Evolutionary conservation across 768 basidiomycete genomes (phyloP), one percentile per base, ranked within the genome.

Genomic region (Trametes elegans): DNA sequence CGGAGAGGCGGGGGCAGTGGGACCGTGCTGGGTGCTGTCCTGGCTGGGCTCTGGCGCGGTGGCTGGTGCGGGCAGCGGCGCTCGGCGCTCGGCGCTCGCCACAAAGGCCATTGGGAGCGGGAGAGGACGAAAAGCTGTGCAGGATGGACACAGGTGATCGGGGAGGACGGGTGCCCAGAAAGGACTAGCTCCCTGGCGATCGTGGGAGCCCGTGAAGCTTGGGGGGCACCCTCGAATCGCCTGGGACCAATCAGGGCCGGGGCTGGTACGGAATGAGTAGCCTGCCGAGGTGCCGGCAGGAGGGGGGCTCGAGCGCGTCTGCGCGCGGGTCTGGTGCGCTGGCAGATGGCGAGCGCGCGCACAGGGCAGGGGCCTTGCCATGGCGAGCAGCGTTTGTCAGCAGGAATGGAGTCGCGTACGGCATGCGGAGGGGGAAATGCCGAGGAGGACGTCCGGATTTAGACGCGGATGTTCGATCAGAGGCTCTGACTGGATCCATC

Each of bases 391-490:
- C 28, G 32, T 43, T 38, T 38, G 51, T 58, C 46, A 53, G 58
- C 52, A 59, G 50, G 44, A 58, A 53, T 53, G 57, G 51, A 53
- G 43, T 58, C 49, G 46, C 24, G 58, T 60, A 60, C 59, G 59
- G 59, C 59, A 60, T 60, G 55, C 55, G 59, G 59, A 58, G 55
- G 42, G 61, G 53, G 8, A 55, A 55, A 42, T 58, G 53, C 62
- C 59, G 62, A 60, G 56, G 53, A 52, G 42, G 41, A 43, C 41
- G 28, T 47, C 53, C 58, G 58, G 49, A 55, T 55, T 41, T 51
- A 52, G 54, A 53, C 58, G 58, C 50, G 18, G 35, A 45, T 54
- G 58, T 63, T 63, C 62, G 62, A 63, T 63, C 62, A 63, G 62
- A 63, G 38, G 48, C 41, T 55, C 59, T 56, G 59, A 55, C 50